These are phyloP conservation scores for Athelia psychrophila DNA, from an alignment of 1,284 basidiomycete genomes.

Conservation along the genomic window DNA sequence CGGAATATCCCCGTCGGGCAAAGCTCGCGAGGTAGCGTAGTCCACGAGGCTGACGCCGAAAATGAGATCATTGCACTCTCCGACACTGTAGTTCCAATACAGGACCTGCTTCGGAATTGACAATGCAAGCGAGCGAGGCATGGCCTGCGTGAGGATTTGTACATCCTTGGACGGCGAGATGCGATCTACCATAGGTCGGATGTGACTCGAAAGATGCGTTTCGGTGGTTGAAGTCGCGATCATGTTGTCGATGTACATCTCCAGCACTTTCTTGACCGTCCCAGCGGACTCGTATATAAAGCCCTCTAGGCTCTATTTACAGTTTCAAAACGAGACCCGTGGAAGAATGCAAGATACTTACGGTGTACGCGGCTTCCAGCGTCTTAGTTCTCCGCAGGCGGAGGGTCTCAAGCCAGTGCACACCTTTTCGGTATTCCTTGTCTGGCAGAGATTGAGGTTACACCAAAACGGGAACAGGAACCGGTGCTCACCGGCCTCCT, in stretches of 20 bases:
- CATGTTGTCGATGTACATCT: slow-evolving; percentile 77
- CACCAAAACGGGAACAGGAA: slow-evolving; percentile 2
- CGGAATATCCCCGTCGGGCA: slow-evolving; percentile 77
- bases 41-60: slow-evolving; percentile 92
- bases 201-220: slow-evolving; percentile 62
- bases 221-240: slow-evolving; percentile 67
- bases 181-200: slow-evolving; percentile 52
- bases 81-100: slow-evolving; percentile 83
- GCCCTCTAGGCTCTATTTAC: slow-evolving; percentile 69
- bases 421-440: slow-evolving; percentile 87
- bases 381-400: slow-evolving; percentile 81
- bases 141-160: slow-evolving; percentile 48
- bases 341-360: slow-evolving; percentile 18
- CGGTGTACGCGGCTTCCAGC: slow-evolving; percentile 78
- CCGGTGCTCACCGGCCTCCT: slow-evolving; percentile 74
- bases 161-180: slow-evolving; percentile 74
- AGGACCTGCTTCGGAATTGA: slow-evolving; percentile 64
- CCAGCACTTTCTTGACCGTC: slow-evolving; percentile 62
- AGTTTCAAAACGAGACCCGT: slow-evolving; percentile 1
- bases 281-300: slow-evolving; percentile 77
- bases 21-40: slow-evolving; percentile 82
- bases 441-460: slow-evolving; percentile 44
- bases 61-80: slow-evolving; percentile 86
- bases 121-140: slow-evolving; percentile 56
- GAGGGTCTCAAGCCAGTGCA: slow-evolving; percentile 94